Evolutionary conservation across 352 stramenopile genomes (phyloP).

Genomic region (Phytophthora fragariaefolia): DNA sequence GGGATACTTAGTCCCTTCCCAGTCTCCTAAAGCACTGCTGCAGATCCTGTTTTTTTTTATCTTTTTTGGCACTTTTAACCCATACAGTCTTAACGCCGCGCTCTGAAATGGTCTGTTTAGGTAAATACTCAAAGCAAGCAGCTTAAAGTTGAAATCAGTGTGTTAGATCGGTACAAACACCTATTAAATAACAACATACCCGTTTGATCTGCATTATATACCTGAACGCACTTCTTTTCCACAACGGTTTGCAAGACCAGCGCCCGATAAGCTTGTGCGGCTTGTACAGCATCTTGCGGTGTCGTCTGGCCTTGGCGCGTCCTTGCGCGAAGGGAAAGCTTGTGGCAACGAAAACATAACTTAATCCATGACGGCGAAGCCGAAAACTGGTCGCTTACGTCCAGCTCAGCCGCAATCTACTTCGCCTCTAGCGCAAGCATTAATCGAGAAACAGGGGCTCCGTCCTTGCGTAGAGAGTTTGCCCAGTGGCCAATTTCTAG

Average conservation of each 20-base stretch:
- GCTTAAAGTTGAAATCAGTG: neutral
- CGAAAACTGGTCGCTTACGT: neutral
- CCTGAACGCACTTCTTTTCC: neutral
- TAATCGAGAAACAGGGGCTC: neutral
- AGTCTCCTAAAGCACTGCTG: neutral
- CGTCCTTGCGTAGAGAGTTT: neutral
- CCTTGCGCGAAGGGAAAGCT: neutral
- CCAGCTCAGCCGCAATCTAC: neutral
- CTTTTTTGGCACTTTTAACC: neutral
- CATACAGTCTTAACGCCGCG: neutral
- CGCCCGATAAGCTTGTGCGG: neutral
- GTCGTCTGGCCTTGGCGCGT: neutral
- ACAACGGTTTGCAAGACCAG: neutral
- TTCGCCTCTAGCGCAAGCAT: neutral
- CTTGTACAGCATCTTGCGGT: neutral
- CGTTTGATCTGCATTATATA: neutral
- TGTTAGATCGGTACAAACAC: neutral
- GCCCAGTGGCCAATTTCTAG: neutral
- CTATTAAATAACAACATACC: neutral
- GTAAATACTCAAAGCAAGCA: neutral
- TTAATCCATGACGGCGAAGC: neutral
- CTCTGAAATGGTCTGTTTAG: neutral
- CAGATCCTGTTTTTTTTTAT: neutral
- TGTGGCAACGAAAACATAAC: neutral
- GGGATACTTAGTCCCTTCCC: neutral